Percentiles rank a stretch among this genome's conserved stretches.
Evolutionary conservation across 140 eudicot genomes (phyloP).

Genomic region (Senecio squalidus): DNA sequence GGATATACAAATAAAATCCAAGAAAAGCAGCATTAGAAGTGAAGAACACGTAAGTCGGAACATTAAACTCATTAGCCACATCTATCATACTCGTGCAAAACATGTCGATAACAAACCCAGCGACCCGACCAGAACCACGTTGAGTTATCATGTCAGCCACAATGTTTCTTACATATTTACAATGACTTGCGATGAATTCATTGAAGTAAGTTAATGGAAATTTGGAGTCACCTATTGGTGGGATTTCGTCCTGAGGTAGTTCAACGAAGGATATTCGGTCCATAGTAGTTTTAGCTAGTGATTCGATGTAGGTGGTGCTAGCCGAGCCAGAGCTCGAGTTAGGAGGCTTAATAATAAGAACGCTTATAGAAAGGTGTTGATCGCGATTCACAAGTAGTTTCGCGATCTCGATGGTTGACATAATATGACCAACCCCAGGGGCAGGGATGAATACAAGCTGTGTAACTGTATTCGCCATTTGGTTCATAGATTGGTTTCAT

Average conservation of each 20-base stretch:
- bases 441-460: conserved; percentile 27
- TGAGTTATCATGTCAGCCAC: conserved; percentile 3
- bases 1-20: conserved; percentile 16
- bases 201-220: not conserved
- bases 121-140: conserved; percentile 5
- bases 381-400: conserved; percentile 17
- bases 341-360: conserved; percentile 15
- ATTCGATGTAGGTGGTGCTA: conserved; percentile 1
- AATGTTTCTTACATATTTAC: not conserved
- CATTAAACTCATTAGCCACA: conserved; percentile 31
- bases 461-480: conserved; percentile 2
- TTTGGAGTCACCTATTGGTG: not conserved
- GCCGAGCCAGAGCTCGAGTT: not conserved
- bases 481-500: not conserved
- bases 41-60: conserved; percentile 35
- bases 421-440: conserved; percentile 29
- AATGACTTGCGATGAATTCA: conserved; percentile 1
- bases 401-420: conserved; percentile 25
- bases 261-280: conserved; percentile 8
- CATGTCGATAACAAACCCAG: conserved; percentile 36
- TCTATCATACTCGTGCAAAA: conserved; percentile 26
- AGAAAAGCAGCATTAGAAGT: conserved; percentile 29
- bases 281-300: not conserved
- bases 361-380: conserved; percentile 10
- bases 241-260: conserved; percentile 11